Evolutionary conservation across 441 rosid species (phyloP), one percentile per base, ranked within the genome.

Genomic region (Aleurites moluccanus): DNA sequence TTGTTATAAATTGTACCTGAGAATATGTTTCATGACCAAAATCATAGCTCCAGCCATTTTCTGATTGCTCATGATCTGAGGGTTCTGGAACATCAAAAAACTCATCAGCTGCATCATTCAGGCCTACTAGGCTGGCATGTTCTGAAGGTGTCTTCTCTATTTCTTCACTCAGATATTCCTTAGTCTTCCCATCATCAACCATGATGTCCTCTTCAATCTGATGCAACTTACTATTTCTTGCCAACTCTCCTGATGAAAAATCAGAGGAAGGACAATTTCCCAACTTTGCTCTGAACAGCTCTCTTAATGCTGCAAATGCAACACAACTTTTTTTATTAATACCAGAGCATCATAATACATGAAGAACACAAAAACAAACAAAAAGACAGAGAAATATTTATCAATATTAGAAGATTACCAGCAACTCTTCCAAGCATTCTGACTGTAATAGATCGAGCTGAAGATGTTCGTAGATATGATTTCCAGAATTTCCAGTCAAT

Each of bases 401-500:
- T 30, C 69, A 80, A 30, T 40, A 79, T 69, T 56, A 73, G 67
- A 79, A 77, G 72, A 64, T 66, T 86, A 92, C 98, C 99, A 72
- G 99, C 91, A 81, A 95, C 83, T 88, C 98, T 89, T 72, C 85
- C 97, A 73, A 95, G 93, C 98, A 93, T 95, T 81, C 87, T 77
- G 69, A 89, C 90, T 64, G 98, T 95, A 75, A 88, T 90, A 73
- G 95, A 86, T 77, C 91, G 85, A 75, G 93, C 96, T 33, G 92
- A 80, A 78, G 97, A 87, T 69, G 89, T 80, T 72, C 77, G 86
- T 18, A 93, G 61, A 83, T 93, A 91, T 33, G 93, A 90, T 84
- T 85, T 88, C 97, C 98, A 93, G 69, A 79, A 90, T 84, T 91
- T 95, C 99, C 99, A 95, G 76, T 95, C 98, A 83, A 91, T 82